Evolutionary conservation across 2,329 filamentous ascomycete species (phyloP).

Genomic region (Thielaviopsis cerberus): DNA sequence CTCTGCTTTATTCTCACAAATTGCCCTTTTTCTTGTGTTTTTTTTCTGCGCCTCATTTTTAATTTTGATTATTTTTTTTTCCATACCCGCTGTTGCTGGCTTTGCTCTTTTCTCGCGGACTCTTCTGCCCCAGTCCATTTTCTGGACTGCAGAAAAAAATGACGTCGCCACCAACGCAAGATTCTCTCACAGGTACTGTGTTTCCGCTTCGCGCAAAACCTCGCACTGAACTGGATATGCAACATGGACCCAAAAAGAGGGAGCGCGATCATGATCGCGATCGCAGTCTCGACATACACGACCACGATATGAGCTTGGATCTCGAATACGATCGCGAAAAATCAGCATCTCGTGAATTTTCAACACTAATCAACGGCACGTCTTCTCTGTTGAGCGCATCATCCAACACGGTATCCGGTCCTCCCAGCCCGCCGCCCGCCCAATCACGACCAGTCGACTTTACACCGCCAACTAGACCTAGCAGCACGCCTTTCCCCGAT

Average conservation of each 20-base stretch:
- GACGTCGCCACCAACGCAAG: neutral
- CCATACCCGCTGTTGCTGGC: neutral
- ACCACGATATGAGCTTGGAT: slow-evolving; percentile 14
- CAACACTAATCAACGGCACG: slow-evolving; percentile 10
- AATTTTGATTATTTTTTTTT: neutral
- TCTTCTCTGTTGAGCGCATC: slow-evolving; percentile 19
- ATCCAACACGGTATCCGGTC: slow-evolving; percentile 16
- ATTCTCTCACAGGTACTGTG: neutral
- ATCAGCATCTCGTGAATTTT: slow-evolving; percentile 17
- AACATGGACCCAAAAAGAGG: slow-evolving; percentile 3
- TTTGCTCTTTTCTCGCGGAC: neutral
- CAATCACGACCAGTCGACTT: slow-evolving; percentile 25
- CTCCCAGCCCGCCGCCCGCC: slow-evolving; percentile 17
- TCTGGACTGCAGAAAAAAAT: neutral
- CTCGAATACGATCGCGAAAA: slow-evolving; percentile 13
- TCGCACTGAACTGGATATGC: neutral
- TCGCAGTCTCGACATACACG: neutral
- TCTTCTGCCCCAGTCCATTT: neutral
- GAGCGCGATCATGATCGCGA: neutral
- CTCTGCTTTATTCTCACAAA: neutral
- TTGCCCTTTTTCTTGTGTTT: neutral
- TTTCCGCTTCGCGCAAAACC: slow-evolving; percentile 3
- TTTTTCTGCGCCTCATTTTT: neutral
- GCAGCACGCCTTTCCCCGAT: slow-evolving; percentile 41
- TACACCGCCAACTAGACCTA: slow-evolving; percentile 33